phyloP scores from a whole-genome alignment of 306 rosid species.

The Lathyrus oleraceus region DNA sequence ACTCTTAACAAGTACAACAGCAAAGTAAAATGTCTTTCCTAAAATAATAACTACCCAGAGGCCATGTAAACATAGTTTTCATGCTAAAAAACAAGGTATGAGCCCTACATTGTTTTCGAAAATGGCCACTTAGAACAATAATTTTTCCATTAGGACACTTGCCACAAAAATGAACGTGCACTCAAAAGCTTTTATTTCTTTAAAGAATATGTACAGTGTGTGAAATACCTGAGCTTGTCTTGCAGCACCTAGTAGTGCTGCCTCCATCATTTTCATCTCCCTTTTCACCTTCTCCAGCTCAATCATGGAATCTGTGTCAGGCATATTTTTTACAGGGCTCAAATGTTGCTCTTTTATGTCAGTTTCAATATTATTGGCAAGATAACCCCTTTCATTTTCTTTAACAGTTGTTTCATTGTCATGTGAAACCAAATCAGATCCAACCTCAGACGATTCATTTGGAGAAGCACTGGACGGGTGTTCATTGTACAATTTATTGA shows the following conservation, averaged over 20 bases:
- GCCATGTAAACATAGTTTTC: conserved; percentile 28
- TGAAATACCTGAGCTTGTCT: conserved; percentile 94
- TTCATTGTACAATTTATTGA: conserved; percentile 40
- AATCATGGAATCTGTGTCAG: conserved; percentile 48
- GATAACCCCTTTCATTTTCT: conserved; percentile 45
- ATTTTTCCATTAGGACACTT: conserved; percentile 12
- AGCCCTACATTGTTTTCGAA: conserved; percentile 21
- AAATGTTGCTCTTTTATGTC: conserved; percentile 46
- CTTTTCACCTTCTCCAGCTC: conserved; percentile 76
- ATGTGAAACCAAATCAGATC: conserved; percentile 41
- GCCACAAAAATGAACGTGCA: conserved; percentile 22
- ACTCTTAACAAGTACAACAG: no score
- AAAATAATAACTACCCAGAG: conserved; percentile 23
- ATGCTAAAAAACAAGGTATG: conserved; percentile 3
- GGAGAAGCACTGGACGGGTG: conserved; percentile 40
- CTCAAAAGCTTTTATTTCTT: conserved; percentile 18
- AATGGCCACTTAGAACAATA: conserved; percentile 22
- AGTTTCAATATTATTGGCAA: conserved; percentile 43
- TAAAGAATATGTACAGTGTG: conserved; percentile 18
- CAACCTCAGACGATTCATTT: conserved; percentile 45
- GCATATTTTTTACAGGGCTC: conserved; percentile 46
- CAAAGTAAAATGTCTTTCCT: conserved; percentile 13
- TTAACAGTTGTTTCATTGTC: conserved; percentile 44
- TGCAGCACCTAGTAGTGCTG: conserved; percentile 97
- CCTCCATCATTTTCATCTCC: conserved; percentile 95